These are phyloP conservation scores for Cyclostephanos tholiformis DNA, from an alignment of 108 stramenopile genomes.

Conservation along the genomic window DNA sequence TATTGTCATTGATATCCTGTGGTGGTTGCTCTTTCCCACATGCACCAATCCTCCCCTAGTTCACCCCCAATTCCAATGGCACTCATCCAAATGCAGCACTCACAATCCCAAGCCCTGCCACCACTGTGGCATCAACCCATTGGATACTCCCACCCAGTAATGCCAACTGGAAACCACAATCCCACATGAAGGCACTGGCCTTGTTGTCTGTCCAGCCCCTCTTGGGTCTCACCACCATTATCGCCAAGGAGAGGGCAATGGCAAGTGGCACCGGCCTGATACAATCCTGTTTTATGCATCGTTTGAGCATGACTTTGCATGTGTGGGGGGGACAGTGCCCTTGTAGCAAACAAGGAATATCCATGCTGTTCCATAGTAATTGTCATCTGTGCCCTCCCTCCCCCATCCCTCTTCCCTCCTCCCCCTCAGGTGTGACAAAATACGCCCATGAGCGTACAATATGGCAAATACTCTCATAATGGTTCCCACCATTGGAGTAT, in stretches of 20 bases:
- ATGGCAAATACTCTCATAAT: too few species aligned
- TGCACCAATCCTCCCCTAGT: background rate
- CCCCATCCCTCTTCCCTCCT: background rate
- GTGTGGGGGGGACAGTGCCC: slow-evolving; percentile 22
- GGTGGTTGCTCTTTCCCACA: too few species aligned
- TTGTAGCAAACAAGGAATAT: slow-evolving; percentile 63
- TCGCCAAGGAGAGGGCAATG: too few species aligned
- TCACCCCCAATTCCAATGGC: slow-evolving; percentile 3
- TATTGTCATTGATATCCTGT: too few species aligned
- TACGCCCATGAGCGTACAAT: too few species aligned
- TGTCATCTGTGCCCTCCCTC: background rate
- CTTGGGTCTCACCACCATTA: slow-evolving; percentile 53
- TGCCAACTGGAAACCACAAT: slow-evolving; percentile 44
- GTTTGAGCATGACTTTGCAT: slow-evolving; percentile 36
- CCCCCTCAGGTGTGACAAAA: background rate
- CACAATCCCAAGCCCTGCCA: slow-evolving; percentile 47
- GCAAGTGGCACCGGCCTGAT: too few species aligned
- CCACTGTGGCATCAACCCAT: slow-evolving; percentile 52
- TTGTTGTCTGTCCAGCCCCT: slow-evolving; percentile 58
- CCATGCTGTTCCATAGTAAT: slow-evolving; percentile 13
- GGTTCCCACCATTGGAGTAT: too few species aligned
- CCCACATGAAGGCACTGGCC: slow-evolving; percentile 38
- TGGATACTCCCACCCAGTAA: slow-evolving; percentile 47
- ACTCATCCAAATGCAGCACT: slow-evolving; percentile 52
- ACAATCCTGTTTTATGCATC: slow-evolving; percentile 5